Evolutionary conservation across 2,329 filamentous ascomycete species (phyloP).

Genomic region (Atkinsonella texensis): DNA sequence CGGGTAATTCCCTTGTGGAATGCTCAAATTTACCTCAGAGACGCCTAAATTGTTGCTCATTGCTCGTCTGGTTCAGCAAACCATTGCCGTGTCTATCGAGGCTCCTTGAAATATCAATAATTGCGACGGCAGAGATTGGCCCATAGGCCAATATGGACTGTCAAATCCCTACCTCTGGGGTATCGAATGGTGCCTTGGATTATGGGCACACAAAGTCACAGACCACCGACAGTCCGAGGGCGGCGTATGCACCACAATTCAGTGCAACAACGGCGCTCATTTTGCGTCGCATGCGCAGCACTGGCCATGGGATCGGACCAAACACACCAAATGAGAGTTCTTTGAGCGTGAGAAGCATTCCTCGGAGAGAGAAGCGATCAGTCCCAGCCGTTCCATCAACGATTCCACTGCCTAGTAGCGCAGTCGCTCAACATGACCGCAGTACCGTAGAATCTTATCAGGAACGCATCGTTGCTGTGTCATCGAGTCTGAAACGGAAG

Average conservation of each 20-base stretch:
- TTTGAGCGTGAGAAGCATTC: background rate
- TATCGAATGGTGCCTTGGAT: background rate
- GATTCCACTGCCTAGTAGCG: background rate
- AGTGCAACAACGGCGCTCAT: slow-evolving; percentile 2
- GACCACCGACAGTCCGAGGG: background rate
- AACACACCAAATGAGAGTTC: background rate
- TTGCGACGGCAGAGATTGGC: too few species aligned
- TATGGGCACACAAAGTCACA: background rate
- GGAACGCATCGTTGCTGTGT: background rate
- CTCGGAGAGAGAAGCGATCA: background rate
- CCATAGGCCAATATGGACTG: too few species aligned
- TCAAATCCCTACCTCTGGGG: too few species aligned
- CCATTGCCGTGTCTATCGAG: too few species aligned
- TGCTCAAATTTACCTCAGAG: too few species aligned
- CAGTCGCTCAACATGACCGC: too few species aligned
- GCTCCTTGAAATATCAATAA: too few species aligned
- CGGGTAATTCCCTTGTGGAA: too few species aligned
- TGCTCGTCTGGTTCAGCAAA: too few species aligned
- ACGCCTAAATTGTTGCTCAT: too few species aligned
- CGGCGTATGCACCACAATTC: slow-evolving; percentile 6
- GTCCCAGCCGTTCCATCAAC: background rate
- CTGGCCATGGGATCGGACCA: too few species aligned
- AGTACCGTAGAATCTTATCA: background rate
- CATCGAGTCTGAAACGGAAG: slow-evolving; percentile 17
- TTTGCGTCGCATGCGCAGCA: slow-evolving; percentile 3